phyloP scores from a whole-genome alignment of 2,329 filamentous ascomycete genomes.

The Epichloe bromicola region DNA sequence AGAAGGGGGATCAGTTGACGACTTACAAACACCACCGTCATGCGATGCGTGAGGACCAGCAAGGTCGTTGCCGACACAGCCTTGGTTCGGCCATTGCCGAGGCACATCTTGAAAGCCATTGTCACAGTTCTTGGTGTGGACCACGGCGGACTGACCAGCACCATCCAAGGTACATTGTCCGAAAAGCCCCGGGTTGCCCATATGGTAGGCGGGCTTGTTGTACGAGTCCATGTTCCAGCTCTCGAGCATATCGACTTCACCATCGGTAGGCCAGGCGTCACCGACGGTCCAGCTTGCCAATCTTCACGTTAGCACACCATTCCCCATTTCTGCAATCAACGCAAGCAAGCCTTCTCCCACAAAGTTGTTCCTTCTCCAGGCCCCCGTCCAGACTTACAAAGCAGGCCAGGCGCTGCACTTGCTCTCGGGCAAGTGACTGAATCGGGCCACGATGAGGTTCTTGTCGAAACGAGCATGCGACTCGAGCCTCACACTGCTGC shows the following conservation, averaged over 20 bases:
- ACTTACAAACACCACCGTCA: conserved; percentile 28
- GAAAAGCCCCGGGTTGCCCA: conserved; percentile 18
- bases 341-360: too few species aligned
- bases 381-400: conserved; percentile 29
- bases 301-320: neutral
- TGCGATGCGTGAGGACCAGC: conserved; percentile 24
- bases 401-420: conserved; percentile 63
- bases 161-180: conserved; percentile 23
- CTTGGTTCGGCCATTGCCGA: conserved; percentile 24
- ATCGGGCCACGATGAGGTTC: conserved; percentile 56
- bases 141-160: conserved; percentile 16
- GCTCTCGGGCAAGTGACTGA: conserved; percentile 53
- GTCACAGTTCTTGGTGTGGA: conserved; percentile 27
- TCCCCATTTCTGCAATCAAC: too few species aligned
- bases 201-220: conserved; percentile 35
- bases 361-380: too few species aligned
- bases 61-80: conserved; percentile 27
- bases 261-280: conserved; percentile 43
- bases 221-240: conserved; percentile 37
- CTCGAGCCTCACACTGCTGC: conserved; percentile 50
- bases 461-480: conserved; percentile 49
- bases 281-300: conserved; percentile 33
- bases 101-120: conserved; percentile 19
- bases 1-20: conserved; percentile 9
- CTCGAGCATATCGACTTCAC: conserved; percentile 58